These are phyloP conservation scores for Suillus variegatus DNA, from an alignment of 768 basidiomycete species.

Conservation along the genomic window DNA sequence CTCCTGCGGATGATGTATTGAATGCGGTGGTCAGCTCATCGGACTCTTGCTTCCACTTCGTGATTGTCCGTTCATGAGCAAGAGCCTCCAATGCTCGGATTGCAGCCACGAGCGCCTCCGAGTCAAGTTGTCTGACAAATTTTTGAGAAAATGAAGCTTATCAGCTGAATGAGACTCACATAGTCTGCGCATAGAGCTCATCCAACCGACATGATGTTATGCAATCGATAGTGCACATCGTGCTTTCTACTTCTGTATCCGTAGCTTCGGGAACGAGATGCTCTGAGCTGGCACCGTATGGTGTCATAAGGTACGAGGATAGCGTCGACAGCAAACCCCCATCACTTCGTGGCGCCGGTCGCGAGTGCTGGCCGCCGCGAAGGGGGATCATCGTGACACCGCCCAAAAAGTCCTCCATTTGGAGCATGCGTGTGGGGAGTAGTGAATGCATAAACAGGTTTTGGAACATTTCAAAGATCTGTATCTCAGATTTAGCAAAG, in stretches of 20 bases:
- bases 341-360: slow-evolving; percentile 66
- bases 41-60: slow-evolving; percentile 67
- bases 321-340: slow-evolving; percentile 92
- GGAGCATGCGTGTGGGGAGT: slow-evolving; percentile 85
- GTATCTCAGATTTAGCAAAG: slow-evolving; percentile 1
- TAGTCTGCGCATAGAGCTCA: slow-evolving; percentile 90
- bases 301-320: slow-evolving; percentile 96
- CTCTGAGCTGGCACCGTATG: slow-evolving; percentile 79
- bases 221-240: slow-evolving; percentile 93
- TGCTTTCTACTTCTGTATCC: slow-evolving; percentile 89
- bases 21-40: slow-evolving; percentile 52
- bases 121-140: slow-evolving; percentile 64
- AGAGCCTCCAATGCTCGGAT: slow-evolving; percentile 86
- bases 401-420: slow-evolving; percentile 99
- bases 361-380: slow-evolving; percentile 67
- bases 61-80: slow-evolving; percentile 88
- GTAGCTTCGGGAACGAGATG: slow-evolving; percentile 83
- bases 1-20: slow-evolving; percentile 37
- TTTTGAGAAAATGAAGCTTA: slow-evolving; percentile 12
- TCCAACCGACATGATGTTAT: slow-evolving; percentile 92
- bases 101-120: slow-evolving; percentile 80
- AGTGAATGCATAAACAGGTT: slow-evolving; percentile 94
- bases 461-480: slow-evolving; percentile 99
- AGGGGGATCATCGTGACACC: slow-evolving; percentile 92
- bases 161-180: slow-evolving; percentile 52